These are phyloP conservation scores for Aquilaria agallochum DNA, from an alignment of 441 rosid genomes.

Conservation along the genomic window DNA sequence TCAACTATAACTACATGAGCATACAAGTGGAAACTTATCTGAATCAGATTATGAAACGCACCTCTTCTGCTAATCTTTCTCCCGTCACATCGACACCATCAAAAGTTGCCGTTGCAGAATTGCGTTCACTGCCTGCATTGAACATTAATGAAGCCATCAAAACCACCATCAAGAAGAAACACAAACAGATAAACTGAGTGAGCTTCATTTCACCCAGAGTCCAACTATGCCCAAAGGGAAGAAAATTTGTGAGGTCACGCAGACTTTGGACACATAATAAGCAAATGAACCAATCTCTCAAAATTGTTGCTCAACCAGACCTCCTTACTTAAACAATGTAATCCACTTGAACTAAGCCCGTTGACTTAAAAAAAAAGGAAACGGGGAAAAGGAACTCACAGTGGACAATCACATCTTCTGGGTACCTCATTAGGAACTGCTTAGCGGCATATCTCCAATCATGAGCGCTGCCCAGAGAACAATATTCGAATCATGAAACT, in stretches of 20 bases:
- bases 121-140: conserved; percentile 69
- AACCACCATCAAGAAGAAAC: too few relatives aligned
- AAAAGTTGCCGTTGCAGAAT: conserved; percentile 54
- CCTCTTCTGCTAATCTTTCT: conserved; percentile 89
- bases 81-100: conserved; percentile 95
- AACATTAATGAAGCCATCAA: conserved; percentile 2
- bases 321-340: too few relatives aligned
- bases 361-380: background rate
- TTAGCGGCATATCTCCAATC: conserved; percentile 77
- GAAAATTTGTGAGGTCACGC: too few relatives aligned
- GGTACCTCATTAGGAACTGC: conserved; percentile 55
- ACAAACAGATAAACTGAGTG: too few relatives aligned
- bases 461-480: conserved; percentile 37
- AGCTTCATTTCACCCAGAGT: too few relatives aligned
- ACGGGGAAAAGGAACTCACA: conserved; percentile 39
- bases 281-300: too few relatives aligned
- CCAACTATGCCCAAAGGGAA: too few relatives aligned
- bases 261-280: too few relatives aligned
- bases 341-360: too few relatives aligned
- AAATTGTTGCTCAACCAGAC: too few relatives aligned
- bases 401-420: conserved; percentile 57
- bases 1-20: too few relatives aligned
- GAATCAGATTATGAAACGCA: conserved; percentile 11
- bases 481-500: background rate
- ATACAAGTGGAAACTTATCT: too few relatives aligned